These are phyloP conservation scores for Knoxdaviesia proteae DNA, from an alignment of 2,329 filamentous ascomycete species.

Conservation along the genomic window DNA sequence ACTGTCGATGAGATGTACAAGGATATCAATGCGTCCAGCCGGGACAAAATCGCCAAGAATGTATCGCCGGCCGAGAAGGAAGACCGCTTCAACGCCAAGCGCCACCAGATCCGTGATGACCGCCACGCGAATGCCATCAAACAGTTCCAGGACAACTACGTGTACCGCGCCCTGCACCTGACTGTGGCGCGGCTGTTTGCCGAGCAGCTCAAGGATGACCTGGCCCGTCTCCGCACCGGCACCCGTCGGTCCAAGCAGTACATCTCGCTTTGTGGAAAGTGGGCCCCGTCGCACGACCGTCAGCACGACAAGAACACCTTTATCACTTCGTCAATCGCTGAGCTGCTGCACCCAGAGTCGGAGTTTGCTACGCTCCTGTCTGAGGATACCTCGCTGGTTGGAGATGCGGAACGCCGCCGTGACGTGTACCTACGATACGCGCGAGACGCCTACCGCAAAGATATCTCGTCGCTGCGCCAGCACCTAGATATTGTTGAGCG, in stretches of 20 bases:
- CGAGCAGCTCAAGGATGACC: constrained; percentile 27
- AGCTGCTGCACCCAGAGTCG: constrained; percentile 23
- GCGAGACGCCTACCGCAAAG: constrained; percentile 30
- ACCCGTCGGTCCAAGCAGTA: constrained; percentile 18
- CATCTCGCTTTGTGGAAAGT: constrained; percentile 37
- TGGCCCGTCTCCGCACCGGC: constrained; percentile 16
- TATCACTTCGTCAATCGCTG: constrained; percentile 34
- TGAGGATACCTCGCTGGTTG: constrained; percentile 9
- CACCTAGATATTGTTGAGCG: constrained; percentile 31
- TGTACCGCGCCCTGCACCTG: constrained; percentile 31
- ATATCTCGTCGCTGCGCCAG: constrained; percentile 28
- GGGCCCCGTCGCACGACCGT: constrained; percentile 31
- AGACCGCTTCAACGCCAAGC: constrained; percentile 3
- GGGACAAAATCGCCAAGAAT: constrained; percentile 8
- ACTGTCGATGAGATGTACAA: constrained; percentile 17
- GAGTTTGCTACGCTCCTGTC: constrained; percentile 12
- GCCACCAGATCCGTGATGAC: constrained; percentile 12
- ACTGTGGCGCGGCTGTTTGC: constrained; percentile 34
- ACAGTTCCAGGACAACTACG: constrained; percentile 18
- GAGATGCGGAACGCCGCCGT: constrained; percentile 12
- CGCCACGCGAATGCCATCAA: constrained; percentile 20
- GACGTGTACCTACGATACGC: constrained; percentile 31
- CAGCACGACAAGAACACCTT: constrained; percentile 39
- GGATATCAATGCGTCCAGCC: constrained; percentile 19
- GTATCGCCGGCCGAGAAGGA: constrained; percentile 2